These are phyloP conservation scores for Rusavskia elegans DNA, from an alignment of 495 filamentous ascomycete genomes.

Conservation along the genomic window DNA sequence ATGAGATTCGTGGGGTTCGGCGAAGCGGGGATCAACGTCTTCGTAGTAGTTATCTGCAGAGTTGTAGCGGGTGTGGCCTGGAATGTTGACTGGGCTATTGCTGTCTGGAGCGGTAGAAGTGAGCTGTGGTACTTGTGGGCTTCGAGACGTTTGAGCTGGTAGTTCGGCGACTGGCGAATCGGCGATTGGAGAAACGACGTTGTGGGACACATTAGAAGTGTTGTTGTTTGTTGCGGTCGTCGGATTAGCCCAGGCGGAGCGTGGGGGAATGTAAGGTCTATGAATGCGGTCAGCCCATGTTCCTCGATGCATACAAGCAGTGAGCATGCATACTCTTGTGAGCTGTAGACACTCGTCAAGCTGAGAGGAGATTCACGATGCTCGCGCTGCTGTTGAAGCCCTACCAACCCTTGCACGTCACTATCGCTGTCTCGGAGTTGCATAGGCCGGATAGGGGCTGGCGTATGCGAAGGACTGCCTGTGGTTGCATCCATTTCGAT, in stretches of 20 bases:
- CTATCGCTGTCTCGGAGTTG: constrained; percentile 46
- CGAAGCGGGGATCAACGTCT: constrained; percentile 85
- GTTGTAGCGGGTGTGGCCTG: constrained; percentile 24
- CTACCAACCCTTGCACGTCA: constrained; percentile 52
- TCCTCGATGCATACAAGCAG: constrained; percentile 4
- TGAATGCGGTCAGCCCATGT: constrained; percentile 14
- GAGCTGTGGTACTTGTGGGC: constrained; percentile 13
- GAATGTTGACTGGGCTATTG: constrained; percentile 15
- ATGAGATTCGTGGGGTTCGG: constrained; percentile 17
- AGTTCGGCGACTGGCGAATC: constrained; percentile 24
- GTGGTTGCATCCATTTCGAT: constrained; percentile 67
- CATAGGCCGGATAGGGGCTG: constrained; percentile 19
- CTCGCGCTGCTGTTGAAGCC: constrained; percentile 37
- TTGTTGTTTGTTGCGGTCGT: constrained; percentile 3
- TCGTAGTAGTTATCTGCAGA: constrained; percentile 62
- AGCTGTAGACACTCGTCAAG: constrained; percentile 50
- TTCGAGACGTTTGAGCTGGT: constrained; percentile 15
- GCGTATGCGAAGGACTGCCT: constrained; percentile 28
- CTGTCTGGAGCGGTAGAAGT: constrained; percentile 18
- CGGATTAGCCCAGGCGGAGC: constrained; percentile 26
- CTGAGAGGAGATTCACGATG: constrained; percentile 26
- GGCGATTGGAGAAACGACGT: constrained; percentile 10
- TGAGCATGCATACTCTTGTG: constrained; percentile 49
- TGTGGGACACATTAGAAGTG: constrained; percentile 2
- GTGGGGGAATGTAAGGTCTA: constrained; percentile 49